Evolutionary conservation across 208 protist species (phyloP).

Genomic region (Crithidia fasciculata): DNA sequence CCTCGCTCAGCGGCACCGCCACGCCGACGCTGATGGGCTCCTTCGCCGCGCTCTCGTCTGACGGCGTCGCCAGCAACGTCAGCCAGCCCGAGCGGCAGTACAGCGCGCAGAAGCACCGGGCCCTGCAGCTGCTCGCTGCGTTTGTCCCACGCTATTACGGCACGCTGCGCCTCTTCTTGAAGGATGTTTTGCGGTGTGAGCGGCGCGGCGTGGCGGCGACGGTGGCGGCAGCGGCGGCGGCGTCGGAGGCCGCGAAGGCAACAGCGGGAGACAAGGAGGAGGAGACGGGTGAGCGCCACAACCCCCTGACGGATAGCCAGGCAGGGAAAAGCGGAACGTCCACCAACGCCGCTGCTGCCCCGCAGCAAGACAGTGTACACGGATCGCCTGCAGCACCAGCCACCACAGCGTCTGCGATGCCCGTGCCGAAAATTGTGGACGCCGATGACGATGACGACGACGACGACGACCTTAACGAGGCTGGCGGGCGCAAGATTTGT

Average conservation of each 20-base stretch:
- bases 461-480: conserved; percentile 9
- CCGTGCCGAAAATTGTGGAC: conserved; percentile 7
- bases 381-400: too few relatives aligned
- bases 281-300: background rate
- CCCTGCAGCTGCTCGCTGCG: conserved; percentile 57
- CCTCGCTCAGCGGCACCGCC: conserved; percentile 21
- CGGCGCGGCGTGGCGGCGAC: background rate
- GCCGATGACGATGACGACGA: conserved; percentile 25
- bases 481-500: conserved; percentile 18
- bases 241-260: background rate
- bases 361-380: too few relatives aligned
- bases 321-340: background rate
- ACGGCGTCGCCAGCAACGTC: conserved; percentile 16
- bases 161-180: conserved; percentile 42
- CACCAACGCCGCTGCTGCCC: background rate
- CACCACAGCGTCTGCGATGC: too few relatives aligned
- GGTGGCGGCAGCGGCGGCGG: conserved; percentile 7
- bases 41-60: conserved; percentile 21
- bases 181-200: conserved; percentile 30
- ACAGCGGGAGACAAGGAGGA: background rate
- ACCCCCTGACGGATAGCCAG: conserved; percentile 4
- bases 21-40: conserved; percentile 33
- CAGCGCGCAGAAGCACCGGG: conserved; percentile 38
- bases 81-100: conserved; percentile 30
- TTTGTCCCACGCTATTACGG: conserved; percentile 80